A percentile compares a stretch with the other conserved stretches of the same genome.
phyloP scores from a whole-genome alignment of 805 yeast genomes.

The Ogataea thermomethanolica region DNA sequence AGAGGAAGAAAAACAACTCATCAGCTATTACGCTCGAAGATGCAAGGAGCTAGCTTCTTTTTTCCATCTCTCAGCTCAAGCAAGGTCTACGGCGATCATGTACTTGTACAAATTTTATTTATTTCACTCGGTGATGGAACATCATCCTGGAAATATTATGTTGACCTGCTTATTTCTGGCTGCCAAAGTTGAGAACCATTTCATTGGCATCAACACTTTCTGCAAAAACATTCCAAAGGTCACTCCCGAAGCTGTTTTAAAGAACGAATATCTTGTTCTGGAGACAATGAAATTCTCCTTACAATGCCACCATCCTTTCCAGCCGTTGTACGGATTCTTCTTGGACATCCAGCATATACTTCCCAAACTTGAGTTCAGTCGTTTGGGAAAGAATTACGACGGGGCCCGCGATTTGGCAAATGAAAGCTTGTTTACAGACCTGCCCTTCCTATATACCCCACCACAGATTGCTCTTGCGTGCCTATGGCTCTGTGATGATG shows the following conservation, averaged over 20 bases:
- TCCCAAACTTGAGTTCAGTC: constrained; percentile 47
- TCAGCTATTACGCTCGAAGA: constrained; percentile 69
- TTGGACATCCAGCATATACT: constrained; percentile 74
- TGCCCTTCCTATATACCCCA: constrained; percentile 75
- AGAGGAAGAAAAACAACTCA: constrained; percentile 69
- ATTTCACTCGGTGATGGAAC: constrained; percentile 77
- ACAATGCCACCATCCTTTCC: constrained; percentile 81
- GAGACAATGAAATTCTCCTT: constrained; percentile 76
- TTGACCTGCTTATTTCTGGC: constrained; percentile 84
- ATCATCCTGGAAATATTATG: constrained; percentile 79
- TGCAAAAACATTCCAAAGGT: constrained; percentile 67
- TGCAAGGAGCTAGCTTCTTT: constrained; percentile 66
- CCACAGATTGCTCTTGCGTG: constrained; percentile 95
- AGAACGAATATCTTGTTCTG: constrained; percentile 73
- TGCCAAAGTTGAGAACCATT: constrained; percentile 88
- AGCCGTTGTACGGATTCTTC: constrained; percentile 91
- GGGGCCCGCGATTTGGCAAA: constrained; percentile 61
- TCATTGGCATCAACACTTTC: constrained; percentile 79
- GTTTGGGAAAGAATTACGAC: constrained; percentile 69
- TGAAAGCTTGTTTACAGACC: constrained; percentile 74
- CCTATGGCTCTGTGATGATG: constrained; percentile 62
- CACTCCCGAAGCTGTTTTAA: constrained; percentile 62
- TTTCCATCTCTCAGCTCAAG: constrained; percentile 84
- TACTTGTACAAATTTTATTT: constrained; percentile 81
- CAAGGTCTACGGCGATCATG: constrained; percentile 78